phyloP scores from a whole-genome alignment of 192 early-diverging fungal genomes.

The Entomortierella parvispora region DNA sequence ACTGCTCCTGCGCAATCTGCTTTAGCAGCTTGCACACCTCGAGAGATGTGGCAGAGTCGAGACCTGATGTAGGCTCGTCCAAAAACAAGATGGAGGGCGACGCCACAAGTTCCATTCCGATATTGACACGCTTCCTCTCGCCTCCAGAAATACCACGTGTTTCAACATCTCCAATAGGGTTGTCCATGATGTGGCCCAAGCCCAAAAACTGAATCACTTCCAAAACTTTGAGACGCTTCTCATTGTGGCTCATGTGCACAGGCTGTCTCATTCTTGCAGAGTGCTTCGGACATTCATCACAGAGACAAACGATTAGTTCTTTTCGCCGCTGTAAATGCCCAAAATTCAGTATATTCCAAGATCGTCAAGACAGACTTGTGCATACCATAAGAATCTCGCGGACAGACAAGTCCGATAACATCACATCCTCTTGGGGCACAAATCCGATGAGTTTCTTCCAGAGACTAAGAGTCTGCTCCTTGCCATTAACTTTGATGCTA shows the following conservation, averaged over 20 bases:
- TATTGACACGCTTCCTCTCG: slow-evolving; percentile 80
- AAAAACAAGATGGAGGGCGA: slow-evolving; percentile 69
- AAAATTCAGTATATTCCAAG: background rate
- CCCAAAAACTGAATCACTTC: slow-evolving; percentile 68
- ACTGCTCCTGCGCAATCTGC: slow-evolving; percentile 67
- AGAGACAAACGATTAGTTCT: background rate
- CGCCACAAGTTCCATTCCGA: slow-evolving; percentile 74
- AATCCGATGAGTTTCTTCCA: slow-evolving; percentile 74
- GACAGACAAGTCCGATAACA: slow-evolving; percentile 72
- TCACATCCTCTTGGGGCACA: slow-evolving; percentile 75
- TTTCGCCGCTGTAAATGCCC: background rate
- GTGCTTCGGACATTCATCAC: slow-evolving; percentile 43
- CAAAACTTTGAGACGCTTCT: slow-evolving; percentile 64
- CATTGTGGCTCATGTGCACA: slow-evolving; percentile 37
- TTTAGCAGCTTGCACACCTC: slow-evolving; percentile 71
- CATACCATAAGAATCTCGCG: slow-evolving; percentile 66
- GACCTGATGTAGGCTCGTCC: slow-evolving; percentile 78
- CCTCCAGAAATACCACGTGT: slow-evolving; percentile 75
- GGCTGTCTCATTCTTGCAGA: slow-evolving; percentile 75
- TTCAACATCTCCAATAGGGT: slow-evolving; percentile 69
- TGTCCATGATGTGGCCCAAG: slow-evolving; percentile 60
- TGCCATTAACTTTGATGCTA: slow-evolving; percentile 52
- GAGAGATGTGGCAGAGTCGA: slow-evolving; percentile 72
- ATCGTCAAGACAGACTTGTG: background rate
- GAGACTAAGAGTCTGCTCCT: slow-evolving; percentile 39